Conservation (phyloP, 2,329 filamentous ascomycete genomes). For the Stachybotrys chartarum region DNA sequence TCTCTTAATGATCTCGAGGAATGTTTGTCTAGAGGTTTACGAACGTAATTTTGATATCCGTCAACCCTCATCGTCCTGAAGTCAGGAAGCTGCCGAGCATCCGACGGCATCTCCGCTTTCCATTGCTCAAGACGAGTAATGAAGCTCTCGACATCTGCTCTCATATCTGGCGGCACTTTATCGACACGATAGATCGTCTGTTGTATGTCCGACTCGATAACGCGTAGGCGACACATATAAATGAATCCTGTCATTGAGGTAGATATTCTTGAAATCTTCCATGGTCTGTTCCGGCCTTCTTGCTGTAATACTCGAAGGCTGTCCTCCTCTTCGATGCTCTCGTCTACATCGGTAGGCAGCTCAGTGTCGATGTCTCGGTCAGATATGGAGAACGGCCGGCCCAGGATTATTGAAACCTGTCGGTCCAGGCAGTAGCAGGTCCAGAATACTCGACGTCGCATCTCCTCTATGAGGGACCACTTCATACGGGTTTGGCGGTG, state of each 20-base stretch:
- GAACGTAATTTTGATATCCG: not conserved
- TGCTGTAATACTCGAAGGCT: not conserved
- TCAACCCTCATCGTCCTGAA: not conserved
- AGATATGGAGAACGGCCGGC: not conserved
- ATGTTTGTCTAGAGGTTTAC: not conserved
- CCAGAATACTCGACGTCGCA: not conserved
- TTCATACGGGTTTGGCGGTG: not conserved
- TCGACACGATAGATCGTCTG: not conserved
- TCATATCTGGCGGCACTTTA: not conserved
- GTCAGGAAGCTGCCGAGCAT: not conserved
- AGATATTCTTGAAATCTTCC: not conserved
- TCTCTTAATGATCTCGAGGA: too few species aligned
- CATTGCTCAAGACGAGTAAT: not conserved
- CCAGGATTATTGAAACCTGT: not conserved
- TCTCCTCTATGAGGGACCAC: not conserved
- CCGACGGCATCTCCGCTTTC: not conserved
- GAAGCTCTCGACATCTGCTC: not conserved
- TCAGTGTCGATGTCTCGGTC: not conserved
- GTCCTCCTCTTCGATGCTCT: not conserved
- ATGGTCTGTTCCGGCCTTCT: not conserved
- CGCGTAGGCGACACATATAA: not conserved
- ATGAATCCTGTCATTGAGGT: not conserved
- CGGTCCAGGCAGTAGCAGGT: not conserved
- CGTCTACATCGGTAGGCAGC: not conserved
- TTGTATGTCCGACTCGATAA: not conserved